A percentile compares a stretch with the other conserved stretches of the same genome.
Evolutionary conservation across 1,139 yeast species (phyloP).

Genomic region (Saccharomycopsis phalli): DNA sequence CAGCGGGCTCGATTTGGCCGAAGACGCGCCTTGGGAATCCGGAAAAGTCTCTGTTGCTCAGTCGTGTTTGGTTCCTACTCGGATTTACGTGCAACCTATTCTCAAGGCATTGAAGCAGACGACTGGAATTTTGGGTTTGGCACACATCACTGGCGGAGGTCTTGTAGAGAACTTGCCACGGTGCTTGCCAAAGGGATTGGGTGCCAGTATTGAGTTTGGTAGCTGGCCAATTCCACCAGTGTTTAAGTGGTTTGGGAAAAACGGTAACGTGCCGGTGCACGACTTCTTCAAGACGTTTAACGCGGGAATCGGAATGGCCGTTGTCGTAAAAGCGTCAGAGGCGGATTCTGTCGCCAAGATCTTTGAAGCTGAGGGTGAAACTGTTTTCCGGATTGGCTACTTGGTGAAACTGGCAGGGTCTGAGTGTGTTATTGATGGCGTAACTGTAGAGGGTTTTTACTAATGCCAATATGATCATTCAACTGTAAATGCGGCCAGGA

Average conservation of each 20-base stretch:
- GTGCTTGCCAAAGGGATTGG: conserved; percentile 72
- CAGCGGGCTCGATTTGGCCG: conserved; percentile 57
- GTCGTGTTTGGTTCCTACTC: conserved; percentile 81
- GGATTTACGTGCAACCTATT: conserved; percentile 87
- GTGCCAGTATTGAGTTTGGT: conserved; percentile 71
- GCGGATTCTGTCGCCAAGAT: conserved; percentile 48
- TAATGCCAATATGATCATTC: too few species aligned
- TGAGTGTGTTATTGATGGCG: conserved; percentile 49
- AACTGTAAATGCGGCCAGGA: too few species aligned
- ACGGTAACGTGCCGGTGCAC: conserved; percentile 79
- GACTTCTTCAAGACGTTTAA: conserved; percentile 90
- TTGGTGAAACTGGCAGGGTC: conserved; percentile 44
- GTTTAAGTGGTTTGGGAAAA: conserved; percentile 87
- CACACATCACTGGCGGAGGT: conserved; percentile 99
- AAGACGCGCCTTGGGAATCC: conserved; percentile 78
- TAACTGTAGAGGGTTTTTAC: conserved; percentile 13
- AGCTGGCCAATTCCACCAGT: conserved; percentile 81
- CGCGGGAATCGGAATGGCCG: conserved; percentile 96
- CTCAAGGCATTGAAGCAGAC: conserved; percentile 52
- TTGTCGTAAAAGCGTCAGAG: conserved; percentile 58
- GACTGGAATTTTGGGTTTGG: conserved; percentile 65
- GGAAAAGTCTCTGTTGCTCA: conserved; percentile 60
- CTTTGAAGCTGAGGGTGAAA: conserved; percentile 62
- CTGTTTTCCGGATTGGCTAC: conserved; percentile 70
- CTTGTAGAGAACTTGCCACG: conserved; percentile 93